These are phyloP conservation scores for Vachellia collinsii DNA, from an alignment of 306 rosid species.

Conservation along the genomic window DNA sequence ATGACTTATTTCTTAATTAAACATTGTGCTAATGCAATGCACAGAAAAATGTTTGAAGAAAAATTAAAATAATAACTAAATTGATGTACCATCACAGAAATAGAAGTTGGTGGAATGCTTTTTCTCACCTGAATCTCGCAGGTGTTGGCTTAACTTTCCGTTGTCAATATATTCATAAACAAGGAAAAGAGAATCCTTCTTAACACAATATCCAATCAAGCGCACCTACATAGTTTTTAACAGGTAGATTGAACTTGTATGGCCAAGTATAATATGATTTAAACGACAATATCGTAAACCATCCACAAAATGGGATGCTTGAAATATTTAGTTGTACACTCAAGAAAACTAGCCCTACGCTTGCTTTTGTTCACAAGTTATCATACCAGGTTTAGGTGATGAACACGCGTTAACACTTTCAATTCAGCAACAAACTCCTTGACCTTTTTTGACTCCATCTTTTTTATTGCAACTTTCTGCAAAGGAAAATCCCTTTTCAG, in stretches of 20 bases:
- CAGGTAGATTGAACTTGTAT: background rate
- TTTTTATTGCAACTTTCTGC: conserved; percentile 89
- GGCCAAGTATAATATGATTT: background rate
- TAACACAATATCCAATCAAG: conserved; percentile 87
- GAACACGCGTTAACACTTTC: conserved; percentile 79
- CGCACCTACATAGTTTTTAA: conserved; percentile 68
- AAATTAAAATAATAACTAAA: background rate
- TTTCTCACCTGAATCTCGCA: conserved; percentile 57
- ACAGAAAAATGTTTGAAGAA: too few species aligned
- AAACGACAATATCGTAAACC: background rate
- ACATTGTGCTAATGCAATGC: too few species aligned
- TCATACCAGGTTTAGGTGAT: conserved; percentile 90
- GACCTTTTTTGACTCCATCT: conserved; percentile 83
- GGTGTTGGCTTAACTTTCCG: conserved; percentile 1
- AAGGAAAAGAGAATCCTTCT: conserved; percentile 85
- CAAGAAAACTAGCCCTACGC: background rate
- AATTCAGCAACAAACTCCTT: conserved; percentile 79
- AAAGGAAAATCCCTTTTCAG: background rate
- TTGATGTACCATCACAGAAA: background rate
- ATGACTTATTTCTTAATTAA: too few species aligned
- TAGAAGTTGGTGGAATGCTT: background rate
- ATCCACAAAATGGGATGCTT: background rate
- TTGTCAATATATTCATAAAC: conserved; percentile 6
- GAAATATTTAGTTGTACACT: background rate
- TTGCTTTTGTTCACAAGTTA: conserved; percentile 12